Evolutionary conservation across 495 filamentous ascomycete genomes (phyloP).

Genomic region (Neurospora sp.): DNA sequence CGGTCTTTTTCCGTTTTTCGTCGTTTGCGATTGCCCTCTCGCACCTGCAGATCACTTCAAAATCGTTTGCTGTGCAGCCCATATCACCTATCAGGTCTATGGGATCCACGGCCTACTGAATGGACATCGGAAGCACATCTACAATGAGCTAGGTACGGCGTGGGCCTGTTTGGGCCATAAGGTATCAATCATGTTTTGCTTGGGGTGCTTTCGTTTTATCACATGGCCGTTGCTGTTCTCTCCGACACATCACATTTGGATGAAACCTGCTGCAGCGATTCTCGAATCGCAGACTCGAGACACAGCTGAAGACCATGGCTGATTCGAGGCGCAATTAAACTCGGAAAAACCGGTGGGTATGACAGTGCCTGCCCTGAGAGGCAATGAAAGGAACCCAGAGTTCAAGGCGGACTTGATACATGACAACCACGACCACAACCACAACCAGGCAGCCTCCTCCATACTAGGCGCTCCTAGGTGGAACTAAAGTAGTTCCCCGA

Average conservation of each 20-base stretch:
- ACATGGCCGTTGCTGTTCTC: not conserved
- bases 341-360: not conserved
- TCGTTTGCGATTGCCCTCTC: not conserved
- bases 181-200: not conserved
- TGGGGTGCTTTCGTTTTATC: not conserved
- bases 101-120: not conserved
- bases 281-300: not conserved
- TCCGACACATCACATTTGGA: not conserved
- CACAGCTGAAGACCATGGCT: not conserved
- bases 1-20: not conserved
- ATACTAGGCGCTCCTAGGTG: not conserved
- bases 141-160: not conserved
- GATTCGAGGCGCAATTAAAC: not conserved
- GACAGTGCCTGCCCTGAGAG: not conserved
- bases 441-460: not conserved
- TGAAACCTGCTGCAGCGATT: not conserved
- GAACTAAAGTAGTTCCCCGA: not conserved
- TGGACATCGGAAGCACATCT: not conserved
- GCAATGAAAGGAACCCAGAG: not conserved
- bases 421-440: not conserved
- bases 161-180: not conserved
- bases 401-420: not conserved
- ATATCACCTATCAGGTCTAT: not conserved
- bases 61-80: not conserved
- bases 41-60: not conserved